Conservation (phyloP, 2,329 filamentous ascomycete species). For the Mycosphaerelloides madeirae region DNA sequence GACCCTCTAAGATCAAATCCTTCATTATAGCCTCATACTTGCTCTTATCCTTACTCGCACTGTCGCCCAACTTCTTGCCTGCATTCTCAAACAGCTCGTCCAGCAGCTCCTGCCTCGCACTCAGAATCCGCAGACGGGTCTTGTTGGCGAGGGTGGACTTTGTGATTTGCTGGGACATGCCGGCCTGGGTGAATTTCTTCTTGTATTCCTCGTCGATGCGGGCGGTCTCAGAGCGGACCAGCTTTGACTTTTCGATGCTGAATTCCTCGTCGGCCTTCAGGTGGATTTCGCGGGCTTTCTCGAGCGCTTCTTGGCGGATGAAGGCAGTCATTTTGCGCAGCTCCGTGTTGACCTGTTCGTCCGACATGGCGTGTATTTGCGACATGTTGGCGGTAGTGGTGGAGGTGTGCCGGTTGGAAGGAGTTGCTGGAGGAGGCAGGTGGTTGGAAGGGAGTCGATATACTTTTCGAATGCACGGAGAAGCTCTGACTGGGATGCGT, state of each 20-base stretch:
- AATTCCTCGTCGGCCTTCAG: slow-evolving; percentile 99
- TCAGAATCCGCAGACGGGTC: slow-evolving; percentile 82
- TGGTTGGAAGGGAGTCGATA: background rate
- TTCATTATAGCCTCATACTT: slow-evolving; percentile 75
- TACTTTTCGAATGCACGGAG: no score
- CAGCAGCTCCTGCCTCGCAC: slow-evolving; percentile 82
- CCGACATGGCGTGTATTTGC: slow-evolving; percentile 88
- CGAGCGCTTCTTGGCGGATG: slow-evolving; percentile 96
- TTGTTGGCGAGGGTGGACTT: slow-evolving; percentile 95
- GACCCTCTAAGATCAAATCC: slow-evolving; percentile 79
- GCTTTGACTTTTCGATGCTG: slow-evolving; percentile 97
- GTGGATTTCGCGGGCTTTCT: slow-evolving; percentile 95
- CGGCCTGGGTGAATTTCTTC: slow-evolving; percentile 98
- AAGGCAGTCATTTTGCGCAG: slow-evolving; percentile 99
- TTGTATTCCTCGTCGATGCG: slow-evolving; percentile 89
- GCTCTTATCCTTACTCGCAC: slow-evolving; percentile 56
- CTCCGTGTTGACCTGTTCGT: slow-evolving; percentile 96
- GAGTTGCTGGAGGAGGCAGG: background rate
- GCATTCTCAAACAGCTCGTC: slow-evolving; percentile 84
- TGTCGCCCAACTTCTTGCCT: slow-evolving; percentile 62
- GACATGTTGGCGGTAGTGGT: slow-evolving; percentile 62
- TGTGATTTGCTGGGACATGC: slow-evolving; percentile 98
- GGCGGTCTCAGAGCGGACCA: slow-evolving; percentile 90
- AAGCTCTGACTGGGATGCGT: no score
- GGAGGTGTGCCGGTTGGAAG: background rate